These are phyloP conservation scores for Eucalyptus paniculata DNA, from an alignment of 345 rosid genomes.

Conservation along the genomic window DNA sequence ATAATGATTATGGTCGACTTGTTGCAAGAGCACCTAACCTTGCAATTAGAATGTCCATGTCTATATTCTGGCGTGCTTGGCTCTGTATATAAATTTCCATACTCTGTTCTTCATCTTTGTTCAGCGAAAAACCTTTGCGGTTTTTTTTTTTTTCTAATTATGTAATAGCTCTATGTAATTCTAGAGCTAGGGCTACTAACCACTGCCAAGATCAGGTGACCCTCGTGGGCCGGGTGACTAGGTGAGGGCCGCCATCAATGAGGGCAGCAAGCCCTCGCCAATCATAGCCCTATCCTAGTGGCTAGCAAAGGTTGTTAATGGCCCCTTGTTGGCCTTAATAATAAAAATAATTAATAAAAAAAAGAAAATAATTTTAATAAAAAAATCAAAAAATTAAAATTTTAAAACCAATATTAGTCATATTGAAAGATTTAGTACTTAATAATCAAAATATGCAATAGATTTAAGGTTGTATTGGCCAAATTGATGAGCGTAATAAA, in stretches of 20 bases:
- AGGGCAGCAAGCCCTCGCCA: too few species aligned
- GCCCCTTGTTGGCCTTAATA: background rate
- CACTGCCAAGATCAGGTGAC: background rate
- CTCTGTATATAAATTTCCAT: background rate
- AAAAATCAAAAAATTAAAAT: too few species aligned
- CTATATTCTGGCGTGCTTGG: background rate
- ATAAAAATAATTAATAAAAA: too few species aligned
- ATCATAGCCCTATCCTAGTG: background rate
- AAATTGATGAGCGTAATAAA: too few species aligned
- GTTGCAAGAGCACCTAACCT: background rate
- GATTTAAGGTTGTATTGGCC: too few species aligned
- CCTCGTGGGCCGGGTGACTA: background rate
- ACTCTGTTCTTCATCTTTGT: background rate
- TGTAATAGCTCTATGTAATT: background rate
- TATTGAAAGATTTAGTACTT: too few species aligned
- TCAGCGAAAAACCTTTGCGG: background rate
- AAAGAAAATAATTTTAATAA: too few species aligned
- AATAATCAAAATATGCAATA: too few species aligned
- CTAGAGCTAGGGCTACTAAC: background rate
- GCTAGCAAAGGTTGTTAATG: fast-evolving
- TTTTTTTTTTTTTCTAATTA: background rate
- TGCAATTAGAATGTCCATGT: background rate
- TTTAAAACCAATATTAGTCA: too few species aligned
- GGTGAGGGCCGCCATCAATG: too few species aligned
- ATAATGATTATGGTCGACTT: background rate